These are phyloP conservation scores for Tricladium varicosporioides DNA, from an alignment of 2,329 filamentous ascomycete genomes.

Conservation along the genomic window DNA sequence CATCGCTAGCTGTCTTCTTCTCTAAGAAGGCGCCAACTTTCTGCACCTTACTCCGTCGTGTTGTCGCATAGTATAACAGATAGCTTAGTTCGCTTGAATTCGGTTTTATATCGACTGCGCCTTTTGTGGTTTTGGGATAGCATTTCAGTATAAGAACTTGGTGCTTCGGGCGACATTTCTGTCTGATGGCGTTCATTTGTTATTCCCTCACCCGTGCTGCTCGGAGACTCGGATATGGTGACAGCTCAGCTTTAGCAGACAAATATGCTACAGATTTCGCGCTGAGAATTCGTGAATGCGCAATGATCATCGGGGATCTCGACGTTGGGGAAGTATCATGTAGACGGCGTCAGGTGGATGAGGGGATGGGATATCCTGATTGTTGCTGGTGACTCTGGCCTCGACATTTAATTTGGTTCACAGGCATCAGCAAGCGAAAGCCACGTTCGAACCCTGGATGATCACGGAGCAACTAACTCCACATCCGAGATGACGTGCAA, in stretches of 20 bases:
- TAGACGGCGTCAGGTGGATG: neutral
- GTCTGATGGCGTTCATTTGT: constrained; percentile 62
- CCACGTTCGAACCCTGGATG: neutral
- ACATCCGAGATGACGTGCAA: neutral
- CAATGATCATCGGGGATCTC: neutral
- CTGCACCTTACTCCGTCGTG: constrained; percentile 89
- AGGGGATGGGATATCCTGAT: neutral
- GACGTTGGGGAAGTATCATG: neutral
- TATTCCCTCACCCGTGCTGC: constrained; percentile 10
- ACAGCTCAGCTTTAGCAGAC: neutral
- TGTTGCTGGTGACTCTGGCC: neutral
- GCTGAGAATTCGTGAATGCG: neutral
- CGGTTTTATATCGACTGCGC: constrained; percentile 86
- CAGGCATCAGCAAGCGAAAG: neutral
- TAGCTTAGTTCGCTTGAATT: constrained; percentile 97
- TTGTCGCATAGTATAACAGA: constrained; percentile 93
- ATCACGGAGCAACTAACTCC: neutral
- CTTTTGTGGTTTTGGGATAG: constrained; percentile 90
- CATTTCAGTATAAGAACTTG: constrained; percentile 95
- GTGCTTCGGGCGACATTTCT: constrained; percentile 85
- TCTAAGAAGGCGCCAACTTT: constrained; percentile 95
- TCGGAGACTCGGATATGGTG: neutral
- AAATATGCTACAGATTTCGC: neutral
- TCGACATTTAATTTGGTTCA: neutral
- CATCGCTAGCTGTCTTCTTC: constrained; percentile 88